Evolutionary conservation across 805 yeast genomes (phyloP), one percentile per base, ranked within the genome.

Genomic region (Yarrowia deformans): DNA sequence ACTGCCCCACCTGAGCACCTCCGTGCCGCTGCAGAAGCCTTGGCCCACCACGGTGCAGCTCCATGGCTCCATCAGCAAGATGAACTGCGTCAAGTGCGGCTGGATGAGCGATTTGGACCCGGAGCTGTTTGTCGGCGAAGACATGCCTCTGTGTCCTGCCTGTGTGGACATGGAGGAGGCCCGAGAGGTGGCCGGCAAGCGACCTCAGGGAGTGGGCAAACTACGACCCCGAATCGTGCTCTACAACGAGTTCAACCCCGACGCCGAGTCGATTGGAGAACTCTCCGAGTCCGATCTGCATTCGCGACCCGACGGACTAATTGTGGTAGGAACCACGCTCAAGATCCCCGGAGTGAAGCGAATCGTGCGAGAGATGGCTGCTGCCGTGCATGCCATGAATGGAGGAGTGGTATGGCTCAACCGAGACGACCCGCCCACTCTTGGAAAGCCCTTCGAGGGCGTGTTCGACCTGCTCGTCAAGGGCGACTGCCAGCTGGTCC

Each of bases 301-400:
- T 70, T 78, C 82, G 12, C 84, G 83, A 46, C 93, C 96, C 18
- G 97, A 93, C 76, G 88, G 94, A 73, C 78, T 92, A 56, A 79
- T 93, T 8, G 88, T 93, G 66, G 90, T 90, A 8, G 97, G 97
- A 3, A 93, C 97, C 0, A 88, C 96, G 1, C 81, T 93, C 70
- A 88, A 90, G 75, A 93, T 93, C 35, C 92, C 92, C 0, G 91
- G 91, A 1, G 92, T 88, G 10, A 79, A 85, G 72, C 79, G 88
- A 69, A 75, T 88, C 55, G 89, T 87, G 9, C 84, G 83, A 71
- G 90, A 88, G 72, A 81, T 89, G 80, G 82, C 88, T 1, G 82
- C 82, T 70, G 83, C 84, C 8, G 87, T 88, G 2, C 88, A 84
- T 72, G 80, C 86, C 1, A 81, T 82, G 32, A 84, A 82, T 64